Evolutionary conservation across 192 early-diverging fungal genomes (phyloP).

Genomic region (Obelidium mucronatum): DNA sequence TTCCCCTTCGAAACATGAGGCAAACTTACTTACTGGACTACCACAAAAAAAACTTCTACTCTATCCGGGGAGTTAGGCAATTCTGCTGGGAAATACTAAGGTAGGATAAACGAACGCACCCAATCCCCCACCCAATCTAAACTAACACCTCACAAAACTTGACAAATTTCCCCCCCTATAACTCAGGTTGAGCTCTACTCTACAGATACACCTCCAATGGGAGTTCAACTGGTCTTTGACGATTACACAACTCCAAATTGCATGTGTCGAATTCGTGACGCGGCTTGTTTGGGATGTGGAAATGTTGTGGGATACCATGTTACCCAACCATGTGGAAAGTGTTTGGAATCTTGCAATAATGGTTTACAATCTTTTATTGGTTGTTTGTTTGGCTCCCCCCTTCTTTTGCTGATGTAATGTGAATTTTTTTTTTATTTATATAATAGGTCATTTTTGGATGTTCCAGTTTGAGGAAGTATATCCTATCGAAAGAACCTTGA

Average conservation of each 20-base stretch:
- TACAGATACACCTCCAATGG: constrained; percentile 59
- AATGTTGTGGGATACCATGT: constrained; percentile 69
- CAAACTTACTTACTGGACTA: no score
- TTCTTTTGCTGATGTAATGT: neutral
- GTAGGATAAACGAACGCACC: no score
- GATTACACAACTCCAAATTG: constrained; percentile 66
- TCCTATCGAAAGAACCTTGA: constrained; percentile 42
- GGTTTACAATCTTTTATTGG: no score
- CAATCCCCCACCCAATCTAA: no score
- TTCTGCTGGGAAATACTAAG: constrained; percentile 62
- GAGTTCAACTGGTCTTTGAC: constrained; percentile 57
- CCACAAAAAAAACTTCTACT: no score
- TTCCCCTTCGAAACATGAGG: no score
- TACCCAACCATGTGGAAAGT: constrained; percentile 61
- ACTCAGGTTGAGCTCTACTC: constrained; percentile 60
- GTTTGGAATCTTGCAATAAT: constrained; percentile 67
- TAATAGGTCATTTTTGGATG: constrained; percentile 65
- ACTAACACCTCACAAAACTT: neutral
- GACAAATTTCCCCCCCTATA: neutral
- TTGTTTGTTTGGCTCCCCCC: neutral
- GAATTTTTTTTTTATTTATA: neutral
- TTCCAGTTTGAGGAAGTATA: constrained; percentile 56
- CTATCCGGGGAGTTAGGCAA: no score
- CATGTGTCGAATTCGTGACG: constrained; percentile 60
- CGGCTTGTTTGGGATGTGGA: constrained; percentile 63